Evolutionary conservation across 2,329 filamentous ascomycete genomes (phyloP), one percentile per base, ranked within the genome.

Genomic region (Talaromyces piceae): DNA sequence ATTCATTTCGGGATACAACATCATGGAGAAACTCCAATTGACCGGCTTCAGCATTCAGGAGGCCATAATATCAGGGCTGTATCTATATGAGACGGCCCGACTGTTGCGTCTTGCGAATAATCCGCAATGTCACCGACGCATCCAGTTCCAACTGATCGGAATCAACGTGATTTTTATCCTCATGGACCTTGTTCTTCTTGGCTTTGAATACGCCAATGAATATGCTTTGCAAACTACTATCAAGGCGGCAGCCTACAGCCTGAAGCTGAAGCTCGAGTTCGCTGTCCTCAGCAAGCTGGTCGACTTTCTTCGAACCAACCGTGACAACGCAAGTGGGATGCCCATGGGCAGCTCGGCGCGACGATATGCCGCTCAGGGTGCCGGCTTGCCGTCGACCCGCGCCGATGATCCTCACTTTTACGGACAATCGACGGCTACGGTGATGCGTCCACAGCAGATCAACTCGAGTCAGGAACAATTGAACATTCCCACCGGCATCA

Each of bases 31-130:
- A 52, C 61, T 71, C n/a, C 68, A 77, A 57, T 61, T 76, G 50
- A 72, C 69, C 3, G 65, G 64, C 0, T 73, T 76, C 57, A 69
- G 65, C 16, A 41, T 75, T n/a, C 73, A 77, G 53, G 75, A 77
- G 54, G 60, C 65, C 22, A 58, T 73, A 27, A 66, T 77, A 26
- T 76, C 74, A 0, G 66, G 68, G 6, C 63, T 81, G 2, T 81
- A 81, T 55, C 70, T 81, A 31, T 77, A 75, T 58, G 74, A 78
- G 49, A 79, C 77, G 2, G 64, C 77, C 30, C 73, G 73, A 33
- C 63, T 76, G 16, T 66, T 76, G n/a, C 67, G 52, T 4, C 26
- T 66, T 30, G 61, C 65, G 43, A 64, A 65, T 2, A 62, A 64
- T 2, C 64, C 66, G 31, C 63, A 70, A 20, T 56, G 60, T 37